Percentiles rank a stretch among this genome's conserved stretches.
Conservation (phyloP, 495 filamentous ascomycete genomes). For the Echria macrotheca region DNA sequence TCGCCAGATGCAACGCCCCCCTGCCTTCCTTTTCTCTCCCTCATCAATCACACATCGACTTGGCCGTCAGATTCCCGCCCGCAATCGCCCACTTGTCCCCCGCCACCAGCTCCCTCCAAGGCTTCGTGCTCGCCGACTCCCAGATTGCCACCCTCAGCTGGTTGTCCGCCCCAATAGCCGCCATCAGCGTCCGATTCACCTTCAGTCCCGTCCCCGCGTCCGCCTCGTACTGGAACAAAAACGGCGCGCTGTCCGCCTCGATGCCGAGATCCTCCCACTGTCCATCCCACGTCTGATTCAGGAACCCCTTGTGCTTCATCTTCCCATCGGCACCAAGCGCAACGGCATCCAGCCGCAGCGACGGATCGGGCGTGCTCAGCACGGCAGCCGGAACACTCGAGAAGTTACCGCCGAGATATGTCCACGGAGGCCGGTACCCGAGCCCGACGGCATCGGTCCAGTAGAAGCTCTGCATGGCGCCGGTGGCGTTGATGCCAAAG, state of each 20-base stretch:
- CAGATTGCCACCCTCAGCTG: slow-evolving; percentile 1
- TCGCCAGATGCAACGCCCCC: too few species aligned
- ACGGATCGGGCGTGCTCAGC: background rate
- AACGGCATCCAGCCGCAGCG: slow-evolving; percentile 1
- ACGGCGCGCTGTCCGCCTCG: background rate
- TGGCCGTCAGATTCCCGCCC: slow-evolving; percentile 5
- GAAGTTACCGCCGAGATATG: background rate
- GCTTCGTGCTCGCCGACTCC: background rate
- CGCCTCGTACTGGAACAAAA: background rate
- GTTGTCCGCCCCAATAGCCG: slow-evolving; percentile 4
- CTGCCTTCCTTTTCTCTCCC: too few species aligned
- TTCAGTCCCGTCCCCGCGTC: background rate
- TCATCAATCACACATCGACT: slow-evolving; percentile 6
- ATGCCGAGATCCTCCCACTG: slow-evolving; percentile 10
- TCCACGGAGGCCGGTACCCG: background rate
- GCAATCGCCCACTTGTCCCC: background rate
- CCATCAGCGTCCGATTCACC: background rate
- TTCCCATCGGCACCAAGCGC: background rate
- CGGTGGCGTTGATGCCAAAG: background rate
- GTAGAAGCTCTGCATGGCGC: background rate
- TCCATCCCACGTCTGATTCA: background rate
- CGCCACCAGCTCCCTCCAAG: slow-evolving; percentile 2
- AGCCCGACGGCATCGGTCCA: background rate
- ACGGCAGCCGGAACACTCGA: background rate
- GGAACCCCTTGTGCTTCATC: background rate